Conservation (phyloP, 768 basidiomycete species). For the Cantharellus cinnabarinus region DNA sequence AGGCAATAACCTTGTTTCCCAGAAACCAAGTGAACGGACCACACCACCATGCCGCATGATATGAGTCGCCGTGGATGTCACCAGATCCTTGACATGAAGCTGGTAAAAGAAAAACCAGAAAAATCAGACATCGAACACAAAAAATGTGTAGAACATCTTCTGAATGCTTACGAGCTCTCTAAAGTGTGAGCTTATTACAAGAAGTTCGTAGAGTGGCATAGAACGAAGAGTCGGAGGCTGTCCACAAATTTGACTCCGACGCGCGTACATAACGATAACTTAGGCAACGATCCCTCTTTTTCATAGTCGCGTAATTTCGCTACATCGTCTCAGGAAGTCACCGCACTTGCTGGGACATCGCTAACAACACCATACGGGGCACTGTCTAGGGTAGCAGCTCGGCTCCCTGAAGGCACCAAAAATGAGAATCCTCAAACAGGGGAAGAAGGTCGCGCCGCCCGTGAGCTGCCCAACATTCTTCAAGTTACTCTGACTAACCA, state of each 20-base stretch:
- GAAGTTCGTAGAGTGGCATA: constrained; percentile 80
- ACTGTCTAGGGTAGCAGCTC: no score
- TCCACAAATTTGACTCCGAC: no score
- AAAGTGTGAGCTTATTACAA: constrained; percentile 65
- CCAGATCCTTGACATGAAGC: constrained; percentile 57
- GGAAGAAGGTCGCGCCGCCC: constrained; percentile 61
- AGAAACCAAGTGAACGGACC: constrained; percentile 56
- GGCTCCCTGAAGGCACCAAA: background rate
- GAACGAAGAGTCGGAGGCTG: no score
- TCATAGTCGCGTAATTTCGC: no score
- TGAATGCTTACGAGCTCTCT: constrained; percentile 39
- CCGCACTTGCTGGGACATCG: no score
- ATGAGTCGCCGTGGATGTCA: constrained; percentile 46
- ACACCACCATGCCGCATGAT: constrained; percentile 60
- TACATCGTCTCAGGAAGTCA: no score
- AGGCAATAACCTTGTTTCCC: constrained; percentile 54
- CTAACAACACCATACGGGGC: no score
- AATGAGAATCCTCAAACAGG: constrained; percentile 55
- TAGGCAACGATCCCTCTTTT: no score
- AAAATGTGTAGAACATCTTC: background rate
- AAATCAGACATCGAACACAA: no score
- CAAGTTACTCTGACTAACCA: constrained; percentile 7
- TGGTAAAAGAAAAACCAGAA: constrained; percentile 14
- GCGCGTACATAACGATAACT: no score
- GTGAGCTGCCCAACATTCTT: constrained; percentile 25